phyloP scores from a whole-genome alignment of 2,329 filamentous ascomycete species.

The Alternaria postmessia region DNA sequence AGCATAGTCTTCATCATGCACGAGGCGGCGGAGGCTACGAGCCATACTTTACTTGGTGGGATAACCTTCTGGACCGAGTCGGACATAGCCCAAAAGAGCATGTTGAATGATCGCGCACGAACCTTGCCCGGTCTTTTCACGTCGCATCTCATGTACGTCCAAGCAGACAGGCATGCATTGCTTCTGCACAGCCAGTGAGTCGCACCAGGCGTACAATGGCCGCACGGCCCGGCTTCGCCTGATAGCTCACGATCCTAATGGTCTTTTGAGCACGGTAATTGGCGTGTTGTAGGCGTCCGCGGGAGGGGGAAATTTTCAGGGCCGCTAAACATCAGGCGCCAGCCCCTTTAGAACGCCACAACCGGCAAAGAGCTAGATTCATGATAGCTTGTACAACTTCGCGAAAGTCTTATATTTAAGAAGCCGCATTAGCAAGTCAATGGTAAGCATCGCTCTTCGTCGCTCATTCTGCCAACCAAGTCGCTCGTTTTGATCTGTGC shows the following conservation, averaged over 20 bases:
- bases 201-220: neutral
- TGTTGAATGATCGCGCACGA: slow-evolving; percentile 1
- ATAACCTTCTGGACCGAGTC: neutral
- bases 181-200: neutral
- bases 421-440: neutral
- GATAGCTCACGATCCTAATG: neutral
- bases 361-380: neutral
- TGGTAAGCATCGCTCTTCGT: neutral
- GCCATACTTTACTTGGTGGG: slow-evolving; percentile 1
- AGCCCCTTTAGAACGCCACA: slow-evolving; percentile 11
- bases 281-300: neutral
- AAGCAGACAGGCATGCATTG: neutral
- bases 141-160: neutral
- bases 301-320: slow-evolving; percentile 4
- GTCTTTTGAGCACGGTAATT: neutral
- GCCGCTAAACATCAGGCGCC: slow-evolving; percentile 6
- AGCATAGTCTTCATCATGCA: slow-evolving; percentile 1
- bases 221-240: neutral
- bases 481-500: neutral
- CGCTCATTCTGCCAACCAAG: neutral
- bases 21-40: slow-evolving; percentile 1
- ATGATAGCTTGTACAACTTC: neutral
- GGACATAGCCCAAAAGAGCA: neutral
- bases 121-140: neutral
- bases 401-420: neutral